Base-by-base conservation (phyloP, 495 filamentous ascomycete genomes). In the Trichocladium uniseriatum region DNA sequence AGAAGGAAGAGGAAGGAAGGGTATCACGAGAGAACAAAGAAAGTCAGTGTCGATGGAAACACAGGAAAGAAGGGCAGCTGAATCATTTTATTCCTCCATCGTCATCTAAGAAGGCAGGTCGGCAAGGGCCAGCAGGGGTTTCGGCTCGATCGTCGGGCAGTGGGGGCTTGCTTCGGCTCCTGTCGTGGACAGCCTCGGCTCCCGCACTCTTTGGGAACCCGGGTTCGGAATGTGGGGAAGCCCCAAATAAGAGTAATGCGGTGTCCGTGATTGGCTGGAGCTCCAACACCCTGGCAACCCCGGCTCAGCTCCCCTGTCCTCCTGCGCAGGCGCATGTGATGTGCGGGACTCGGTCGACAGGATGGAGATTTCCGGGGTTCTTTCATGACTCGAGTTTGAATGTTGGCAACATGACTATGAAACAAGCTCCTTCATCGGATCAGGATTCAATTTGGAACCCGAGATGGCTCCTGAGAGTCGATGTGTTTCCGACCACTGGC, bases 321-420 rank as follows among this genome's bases (percentile, higher is more conserved):
- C 38, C 22, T 29, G 27, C 5, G 5, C 5, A 10, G 27, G 42
- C 38, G 54, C 57, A 60, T 60, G 57, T 60, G 57, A 60, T 41
- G n/a, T n/a, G n/a, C n/a, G n/a, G n/a, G n/a, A n/a, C n/a, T n/a
- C n/a, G n/a, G n/a, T n/a, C n/a, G n/a, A n/a, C n/a, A n/a, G n/a
- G n/a, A n/a, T n/a, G n/a, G n/a, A n/a, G n/a, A n/a, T n/a, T n/a
- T n/a, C n/a, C n/a, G n/a, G n/a, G n/a, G n/a, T n/a, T n/a, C n/a
- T n/a, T n/a, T n/a, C n/a, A n/a, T n/a, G n/a, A n/a, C n/a, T n/a
- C n/a, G n/a, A n/a, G n/a, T n/a, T n/a, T n/a, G n/a, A n/a, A n/a
- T n/a, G n/a, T n/a, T n/a, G n/a, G n/a, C n/a, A n/a, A n/a, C n/a
- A n/a, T n/a, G n/a, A n/a, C n/a, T n/a, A n/a, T n/a, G n/a, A n/a